phyloP scores from a whole-genome alignment of 1,284 basidiomycete genomes.

The Exobasidium cylindrosporum region DNA sequence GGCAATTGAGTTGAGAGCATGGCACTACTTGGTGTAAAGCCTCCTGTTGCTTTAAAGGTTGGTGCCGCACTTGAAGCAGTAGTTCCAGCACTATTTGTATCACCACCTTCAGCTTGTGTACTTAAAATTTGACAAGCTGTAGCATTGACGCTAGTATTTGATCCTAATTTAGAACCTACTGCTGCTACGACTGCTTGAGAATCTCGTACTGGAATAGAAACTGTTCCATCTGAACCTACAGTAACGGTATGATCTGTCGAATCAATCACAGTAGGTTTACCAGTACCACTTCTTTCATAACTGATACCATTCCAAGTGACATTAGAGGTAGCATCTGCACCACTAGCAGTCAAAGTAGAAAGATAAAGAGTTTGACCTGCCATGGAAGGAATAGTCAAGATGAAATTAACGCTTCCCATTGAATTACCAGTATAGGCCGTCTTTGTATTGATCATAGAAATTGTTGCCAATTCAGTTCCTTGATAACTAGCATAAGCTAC shows the following conservation, averaged over 20 bases:
- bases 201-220: slow-evolving; percentile 36
- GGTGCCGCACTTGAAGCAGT: slow-evolving; percentile 24
- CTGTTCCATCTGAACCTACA: slow-evolving; percentile 20
- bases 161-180: slow-evolving; percentile 26
- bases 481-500: slow-evolving; percentile 31
- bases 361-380: slow-evolving; percentile 35
- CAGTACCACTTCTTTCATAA: slow-evolving; percentile 28
- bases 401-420: slow-evolving; percentile 15
- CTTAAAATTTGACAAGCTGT: background rate
- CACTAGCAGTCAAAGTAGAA: slow-evolving; percentile 25
- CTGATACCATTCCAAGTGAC: slow-evolving; percentile 40
- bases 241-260: background rate
- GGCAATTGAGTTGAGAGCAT: background rate
- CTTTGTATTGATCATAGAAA: slow-evolving; percentile 39
- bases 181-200: slow-evolving; percentile 33
- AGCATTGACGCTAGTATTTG: background rate
- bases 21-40: slow-evolving; percentile 23
- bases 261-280: slow-evolving; percentile 24
- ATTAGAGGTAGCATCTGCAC: slow-evolving; percentile 31
- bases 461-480: slow-evolving; percentile 20
- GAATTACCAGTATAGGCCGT: slow-evolving; percentile 14
- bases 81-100: slow-evolving; percentile 13
- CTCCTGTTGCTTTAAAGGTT: slow-evolving; percentile 35
- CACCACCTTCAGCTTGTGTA: background rate
- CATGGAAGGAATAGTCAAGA: slow-evolving; percentile 24